phyloP scores from a whole-genome alignment of 306 rosid species.

The Vigna radiata region DNA sequence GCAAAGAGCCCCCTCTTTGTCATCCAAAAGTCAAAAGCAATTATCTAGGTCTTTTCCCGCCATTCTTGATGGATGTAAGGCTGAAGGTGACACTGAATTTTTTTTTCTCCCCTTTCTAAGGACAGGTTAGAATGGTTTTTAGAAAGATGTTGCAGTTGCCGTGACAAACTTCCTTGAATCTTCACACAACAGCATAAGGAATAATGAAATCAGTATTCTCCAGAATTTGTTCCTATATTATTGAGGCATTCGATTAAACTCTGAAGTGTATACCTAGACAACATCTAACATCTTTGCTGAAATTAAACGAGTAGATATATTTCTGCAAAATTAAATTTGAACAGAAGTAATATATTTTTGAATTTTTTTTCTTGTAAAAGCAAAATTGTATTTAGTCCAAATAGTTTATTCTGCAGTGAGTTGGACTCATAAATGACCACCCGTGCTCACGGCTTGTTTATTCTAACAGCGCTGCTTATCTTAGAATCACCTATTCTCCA shows the following conservation, averaged over 20 bases:
- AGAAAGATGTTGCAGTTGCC: slow-evolving; percentile 65
- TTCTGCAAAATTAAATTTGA: too few relatives aligned
- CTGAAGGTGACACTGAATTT: slow-evolving; percentile 3
- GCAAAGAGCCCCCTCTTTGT: slow-evolving; percentile 10
- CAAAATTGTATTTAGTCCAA: neutral
- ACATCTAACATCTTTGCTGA: slow-evolving; percentile 16
- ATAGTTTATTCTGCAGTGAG: too few relatives aligned
- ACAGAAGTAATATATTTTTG: too few relatives aligned
- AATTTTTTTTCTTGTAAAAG: too few relatives aligned
- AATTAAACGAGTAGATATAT: neutral
- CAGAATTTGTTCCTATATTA: slow-evolving; percentile 10
- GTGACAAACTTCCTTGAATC: slow-evolving; percentile 43
- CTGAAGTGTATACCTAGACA: neutral
- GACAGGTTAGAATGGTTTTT: slow-evolving; percentile 74
- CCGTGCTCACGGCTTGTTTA: neutral
- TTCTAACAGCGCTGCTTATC: neutral
- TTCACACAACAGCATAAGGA: slow-evolving; percentile 20
- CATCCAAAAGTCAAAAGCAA: slow-evolving; percentile 53
- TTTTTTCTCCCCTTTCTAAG: slow-evolving; percentile 12
- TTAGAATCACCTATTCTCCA: neutral
- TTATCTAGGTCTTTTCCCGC: neutral
- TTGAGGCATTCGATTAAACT: slow-evolving; percentile 12
- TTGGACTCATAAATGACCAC: too few relatives aligned
- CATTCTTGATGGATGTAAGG: neutral
- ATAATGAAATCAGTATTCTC: slow-evolving; percentile 28